phyloP scores from a whole-genome alignment of 2,329 filamentous ascomycete genomes.

The Colletotrichum shisoi region DNA sequence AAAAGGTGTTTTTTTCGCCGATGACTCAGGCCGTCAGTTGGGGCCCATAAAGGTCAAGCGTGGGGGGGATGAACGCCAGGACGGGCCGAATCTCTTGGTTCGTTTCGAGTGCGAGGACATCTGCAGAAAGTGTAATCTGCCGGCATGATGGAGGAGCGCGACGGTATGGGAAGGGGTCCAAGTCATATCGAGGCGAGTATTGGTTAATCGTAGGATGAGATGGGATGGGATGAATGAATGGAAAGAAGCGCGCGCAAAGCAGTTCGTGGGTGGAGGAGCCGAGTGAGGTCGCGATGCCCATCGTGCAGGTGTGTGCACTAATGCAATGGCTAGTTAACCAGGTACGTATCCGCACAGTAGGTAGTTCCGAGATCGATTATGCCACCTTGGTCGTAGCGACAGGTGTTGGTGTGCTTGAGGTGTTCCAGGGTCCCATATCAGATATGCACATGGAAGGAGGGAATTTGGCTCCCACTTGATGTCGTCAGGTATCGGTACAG shows the following conservation, averaged over 20 bases:
- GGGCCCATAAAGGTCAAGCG: too few relatives aligned
- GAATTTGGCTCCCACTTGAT: constrained; percentile 4
- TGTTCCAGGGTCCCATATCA: constrained; percentile 24
- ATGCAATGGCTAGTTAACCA: not conserved
- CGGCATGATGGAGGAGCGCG: constrained; percentile 23
- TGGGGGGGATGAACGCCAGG: constrained; percentile 14
- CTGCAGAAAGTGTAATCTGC: constrained; percentile 19
- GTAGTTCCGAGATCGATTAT: constrained; percentile 1
- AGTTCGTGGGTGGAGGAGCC: constrained; percentile 4
- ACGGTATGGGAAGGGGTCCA: constrained; percentile 16
- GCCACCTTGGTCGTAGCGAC: constrained; percentile 10
- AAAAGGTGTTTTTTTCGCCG: too few relatives aligned
- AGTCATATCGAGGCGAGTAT: constrained; percentile 19
- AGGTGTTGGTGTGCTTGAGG: not conserved
- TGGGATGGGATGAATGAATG: not conserved
- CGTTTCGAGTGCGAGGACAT: constrained; percentile 22
- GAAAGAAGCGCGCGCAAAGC: not conserved
- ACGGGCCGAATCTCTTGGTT: constrained; percentile 21
- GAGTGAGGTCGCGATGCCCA: not conserved
- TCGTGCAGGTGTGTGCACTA: constrained; percentile 6
- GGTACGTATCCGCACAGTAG: not conserved
- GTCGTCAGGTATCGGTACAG: not conserved
- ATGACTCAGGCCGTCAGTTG: too few relatives aligned
- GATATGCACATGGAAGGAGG: constrained; percentile 18
- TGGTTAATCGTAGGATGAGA: not conserved